Conservation (phyloP, 805 yeast genomes). For the Wickerhamomyces bovis region DNA sequence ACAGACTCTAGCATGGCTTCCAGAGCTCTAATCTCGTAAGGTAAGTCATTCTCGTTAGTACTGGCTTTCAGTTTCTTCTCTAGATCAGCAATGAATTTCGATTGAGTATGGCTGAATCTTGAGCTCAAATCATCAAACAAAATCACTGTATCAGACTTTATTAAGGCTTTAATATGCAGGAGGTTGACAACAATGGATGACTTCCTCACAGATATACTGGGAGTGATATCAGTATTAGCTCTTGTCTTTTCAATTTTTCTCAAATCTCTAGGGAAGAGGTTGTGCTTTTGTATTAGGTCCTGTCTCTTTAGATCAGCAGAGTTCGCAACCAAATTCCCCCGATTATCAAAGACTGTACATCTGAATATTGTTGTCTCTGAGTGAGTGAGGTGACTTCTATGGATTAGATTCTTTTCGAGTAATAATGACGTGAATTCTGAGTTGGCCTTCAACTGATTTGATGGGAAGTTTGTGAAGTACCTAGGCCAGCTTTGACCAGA, state of each 20-base stretch:
- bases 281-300: conserved; percentile 66
- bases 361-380: conserved; percentile 41
- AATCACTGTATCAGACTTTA: conserved; percentile 64
- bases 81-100: conserved; percentile 76
- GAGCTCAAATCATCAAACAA: conserved; percentile 67
- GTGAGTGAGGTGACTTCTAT: conserved; percentile 28
- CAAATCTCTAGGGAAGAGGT: conserved; percentile 81
- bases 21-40: conserved; percentile 87
- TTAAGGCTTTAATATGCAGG: conserved; percentile 72
- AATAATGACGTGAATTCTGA: conserved; percentile 25
- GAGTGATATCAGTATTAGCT: conserved; percentile 64
- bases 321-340: conserved; percentile 64
- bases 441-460: neutral
- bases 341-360: conserved; percentile 73
- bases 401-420: conserved; percentile 33
- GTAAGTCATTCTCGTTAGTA: conserved; percentile 37
- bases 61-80: conserved; percentile 52
- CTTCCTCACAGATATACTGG: conserved; percentile 70
- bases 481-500: neutral
- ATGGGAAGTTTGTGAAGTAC: neutral
- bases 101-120: conserved; percentile 57
- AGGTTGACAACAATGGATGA: conserved; percentile 67
- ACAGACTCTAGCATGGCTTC: conserved; percentile 84
- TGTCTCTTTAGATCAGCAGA: conserved; percentile 71
- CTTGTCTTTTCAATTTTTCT: conserved; percentile 72